phyloP scores from a whole-genome alignment of 164 flowering plant species.

The Vitis vinifera region ASM3070453v1 NC_081818.1:7643001-7643500 shows the following conservation, averaged over 20 bases:
- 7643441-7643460: constrained; percentile 6
- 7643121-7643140: constrained; percentile 4
- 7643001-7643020: constrained; percentile 20
- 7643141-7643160: constrained; percentile 2
- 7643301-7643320: neutral
- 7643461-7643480: neutral
- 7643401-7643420: constrained; percentile 5
- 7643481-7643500: constrained; percentile 4
- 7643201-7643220: too few species aligned
- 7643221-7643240: neutral
- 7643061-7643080: neutral
- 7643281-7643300: constrained; percentile 2
- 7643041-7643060: neutral
- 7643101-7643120: constrained; percentile 6
- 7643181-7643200: too few species aligned
- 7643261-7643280: constrained; percentile 6
- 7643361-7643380: neutral
- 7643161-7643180: neutral
- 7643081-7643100: too few species aligned
- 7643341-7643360: constrained; percentile 4
- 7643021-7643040: neutral
- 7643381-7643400: neutral
- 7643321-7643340: constrained; percentile 6
- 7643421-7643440: constrained; percentile 7
- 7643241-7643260: neutral